A percentile compares a stretch with the other conserved stretches of the same genome.
phyloP scores from a whole-genome alignment of 2,329 filamentous ascomycete species.

The Gremmenia infestans region DNA sequence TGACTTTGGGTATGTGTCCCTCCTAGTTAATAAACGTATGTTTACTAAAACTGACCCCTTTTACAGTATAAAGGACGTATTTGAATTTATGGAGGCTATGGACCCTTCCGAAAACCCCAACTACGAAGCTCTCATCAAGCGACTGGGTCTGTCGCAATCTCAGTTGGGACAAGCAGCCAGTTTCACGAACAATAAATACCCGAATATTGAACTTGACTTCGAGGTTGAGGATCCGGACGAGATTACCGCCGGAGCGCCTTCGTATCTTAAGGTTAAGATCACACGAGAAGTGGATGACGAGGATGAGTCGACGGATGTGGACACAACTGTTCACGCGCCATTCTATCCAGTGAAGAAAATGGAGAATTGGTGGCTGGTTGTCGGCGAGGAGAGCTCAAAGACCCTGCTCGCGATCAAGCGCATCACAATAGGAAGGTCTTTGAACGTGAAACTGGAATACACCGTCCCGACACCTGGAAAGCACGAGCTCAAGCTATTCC shows the following conservation, averaged over 20 bases:
- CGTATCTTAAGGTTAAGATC: constrained; percentile 79
- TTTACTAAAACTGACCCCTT: constrained; percentile 29
- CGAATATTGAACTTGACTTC: constrained; percentile 88
- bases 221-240: constrained; percentile 76
- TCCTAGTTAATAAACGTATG: background rate
- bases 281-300: constrained; percentile 74
- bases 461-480: constrained; percentile 79
- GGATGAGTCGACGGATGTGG: constrained; percentile 63
- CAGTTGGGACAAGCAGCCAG: constrained; percentile 85
- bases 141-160: constrained; percentile 70
- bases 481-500: constrained; percentile 82
- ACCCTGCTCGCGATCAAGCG: constrained; percentile 89
- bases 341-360: constrained; percentile 91
- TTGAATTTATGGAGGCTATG: constrained; percentile 99
- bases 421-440: constrained; percentile 74
- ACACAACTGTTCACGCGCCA: constrained; percentile 84
- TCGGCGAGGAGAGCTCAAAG: constrained; percentile 87
- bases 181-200: constrained; percentile 96
- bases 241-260: constrained; percentile 73
- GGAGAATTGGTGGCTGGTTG: constrained; percentile 98
- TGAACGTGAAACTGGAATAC: constrained; percentile 80
- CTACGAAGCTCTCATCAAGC: constrained; percentile 71
- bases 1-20: constrained; percentile 61
- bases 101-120: constrained; percentile 87
- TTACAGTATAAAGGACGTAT: constrained; percentile 78